These are phyloP conservation scores for Amphibolis antarctica DNA, from an alignment of 106 monocot species.

Conservation along the genomic window DNA sequence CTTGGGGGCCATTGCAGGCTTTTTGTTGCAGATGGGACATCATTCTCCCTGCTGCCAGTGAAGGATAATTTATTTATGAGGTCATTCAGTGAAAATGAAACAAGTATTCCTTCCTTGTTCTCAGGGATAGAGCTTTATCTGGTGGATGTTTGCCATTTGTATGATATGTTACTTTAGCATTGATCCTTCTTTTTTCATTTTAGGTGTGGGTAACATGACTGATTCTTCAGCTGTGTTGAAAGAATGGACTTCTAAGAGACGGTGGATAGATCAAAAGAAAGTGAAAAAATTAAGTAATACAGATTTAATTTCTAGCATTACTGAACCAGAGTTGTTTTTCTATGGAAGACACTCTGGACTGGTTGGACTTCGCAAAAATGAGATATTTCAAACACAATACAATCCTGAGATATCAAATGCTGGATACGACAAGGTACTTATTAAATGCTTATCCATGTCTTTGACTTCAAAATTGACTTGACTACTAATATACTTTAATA, in stretches of 20 bases:
- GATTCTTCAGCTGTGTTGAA: constrained; percentile 22
- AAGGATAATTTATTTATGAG: constrained; percentile 9
- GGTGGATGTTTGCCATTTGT: background rate
- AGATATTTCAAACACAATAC: constrained; percentile 21
- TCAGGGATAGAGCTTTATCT: background rate
- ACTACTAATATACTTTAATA: too few species aligned
- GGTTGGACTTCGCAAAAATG: constrained; percentile 43
- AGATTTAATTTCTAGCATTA: constrained; percentile 2
- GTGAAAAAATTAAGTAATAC: constrained; percentile 31
- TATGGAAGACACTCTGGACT: constrained; percentile 89
- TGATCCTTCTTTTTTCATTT: background rate
- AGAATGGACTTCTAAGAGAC: constrained; percentile 76
- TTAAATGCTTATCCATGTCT: too few species aligned
- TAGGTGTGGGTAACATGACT: constrained; percentile 25
- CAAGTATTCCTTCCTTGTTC: constrained; percentile 1
- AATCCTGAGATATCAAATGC: constrained; percentile 24
- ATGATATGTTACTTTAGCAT: background rate
- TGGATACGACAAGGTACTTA: constrained; percentile 89
- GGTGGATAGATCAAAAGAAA: constrained; percentile 55
- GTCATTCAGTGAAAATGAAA: constrained; percentile 21
- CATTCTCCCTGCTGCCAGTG: constrained; percentile 62
- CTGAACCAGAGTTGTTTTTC: constrained; percentile 67
- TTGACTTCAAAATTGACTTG: too few species aligned
- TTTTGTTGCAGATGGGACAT: constrained; percentile 90
- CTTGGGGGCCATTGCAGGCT: constrained; percentile 65